Percentiles rank a stretch among this genome's conserved stretches.
Conservation (phyloP, 2,329 filamentous ascomycete genomes). For the Colletotrichum lindemuthianum region DNA sequence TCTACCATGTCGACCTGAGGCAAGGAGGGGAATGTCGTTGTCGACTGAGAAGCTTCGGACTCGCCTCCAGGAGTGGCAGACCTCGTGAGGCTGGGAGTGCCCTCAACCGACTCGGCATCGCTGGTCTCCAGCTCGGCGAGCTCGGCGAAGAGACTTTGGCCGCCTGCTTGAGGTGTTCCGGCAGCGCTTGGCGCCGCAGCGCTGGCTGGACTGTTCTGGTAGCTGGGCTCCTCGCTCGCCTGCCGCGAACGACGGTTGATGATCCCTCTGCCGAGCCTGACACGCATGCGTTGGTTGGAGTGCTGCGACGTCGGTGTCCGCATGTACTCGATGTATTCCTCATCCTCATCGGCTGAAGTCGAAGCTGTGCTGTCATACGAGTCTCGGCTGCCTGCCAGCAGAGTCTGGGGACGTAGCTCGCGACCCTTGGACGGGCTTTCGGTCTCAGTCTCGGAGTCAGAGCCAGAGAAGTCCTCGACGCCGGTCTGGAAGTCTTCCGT, state of each 20-base stretch:
- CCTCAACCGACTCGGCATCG: slow-evolving; percentile 74
- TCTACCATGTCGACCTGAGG: slow-evolving; percentile 68
- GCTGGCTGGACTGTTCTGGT: slow-evolving; percentile 69
- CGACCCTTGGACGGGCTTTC: slow-evolving; percentile 67
- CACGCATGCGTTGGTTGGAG: slow-evolving; percentile 74
- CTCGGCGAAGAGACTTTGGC: slow-evolving; percentile 91
- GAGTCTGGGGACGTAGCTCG: slow-evolving; percentile 53
- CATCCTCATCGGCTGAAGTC: slow-evolving; percentile 78
- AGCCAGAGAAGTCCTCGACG: slow-evolving; percentile 80
- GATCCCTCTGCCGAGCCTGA: slow-evolving; percentile 74
- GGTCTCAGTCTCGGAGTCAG: slow-evolving; percentile 83
- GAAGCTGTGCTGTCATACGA: slow-evolving; percentile 91
- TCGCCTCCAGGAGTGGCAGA: slow-evolving; percentile 61
- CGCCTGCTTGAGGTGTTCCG: slow-evolving; percentile 60
- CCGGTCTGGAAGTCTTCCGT: slow-evolving; percentile 96
- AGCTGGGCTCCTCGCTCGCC: slow-evolving; percentile 66
- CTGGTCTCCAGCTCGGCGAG: slow-evolving; percentile 82
- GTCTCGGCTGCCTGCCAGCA: slow-evolving; percentile 62
- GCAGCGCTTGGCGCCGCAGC: slow-evolving; percentile 59
- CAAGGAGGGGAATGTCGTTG: slow-evolving; percentile 59
- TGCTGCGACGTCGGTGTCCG: slow-evolving; percentile 72
- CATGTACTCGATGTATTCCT: slow-evolving; percentile 58
- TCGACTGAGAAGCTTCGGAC: slow-evolving; percentile 51
- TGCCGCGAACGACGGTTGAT: slow-evolving; percentile 69
- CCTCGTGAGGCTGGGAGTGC: slow-evolving; percentile 64